Conservation (phyloP, 2,329 filamentous ascomycete species). For the Dissoconium aciculare region DNA sequence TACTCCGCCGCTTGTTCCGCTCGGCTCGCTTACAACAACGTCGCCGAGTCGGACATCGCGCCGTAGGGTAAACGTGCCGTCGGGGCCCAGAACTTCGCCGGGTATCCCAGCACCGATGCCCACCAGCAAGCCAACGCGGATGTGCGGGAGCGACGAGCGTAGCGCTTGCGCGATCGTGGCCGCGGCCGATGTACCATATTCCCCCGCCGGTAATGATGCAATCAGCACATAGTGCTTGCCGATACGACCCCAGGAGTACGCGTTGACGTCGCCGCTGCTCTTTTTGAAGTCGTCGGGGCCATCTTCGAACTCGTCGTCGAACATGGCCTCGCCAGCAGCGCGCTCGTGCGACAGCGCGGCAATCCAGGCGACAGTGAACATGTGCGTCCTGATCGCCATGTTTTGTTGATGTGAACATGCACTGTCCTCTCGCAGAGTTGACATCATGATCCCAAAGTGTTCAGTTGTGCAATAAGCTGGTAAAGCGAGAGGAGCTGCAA, state of each 20-base stretch:
- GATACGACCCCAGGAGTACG: conserved; percentile 10
- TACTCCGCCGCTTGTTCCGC: conserved; percentile 10
- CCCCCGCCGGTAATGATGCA: conserved; percentile 11
- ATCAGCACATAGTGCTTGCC: conserved; percentile 16
- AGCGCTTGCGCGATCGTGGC: conserved; percentile 7
- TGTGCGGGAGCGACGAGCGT: conserved; percentile 6
- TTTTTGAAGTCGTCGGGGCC: conserved; percentile 1
- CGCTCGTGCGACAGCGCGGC: conserved; percentile 6
- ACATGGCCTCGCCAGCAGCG: conserved; percentile 3
- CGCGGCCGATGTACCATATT: conserved; percentile 8
- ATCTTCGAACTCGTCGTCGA: conserved; percentile 8
- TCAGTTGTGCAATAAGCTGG: too few relatives aligned
- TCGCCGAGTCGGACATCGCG: conserved; percentile 19
- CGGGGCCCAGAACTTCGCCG: conserved; percentile 9
- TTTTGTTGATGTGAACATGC: too few relatives aligned
- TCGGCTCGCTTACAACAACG: conserved; percentile 16
- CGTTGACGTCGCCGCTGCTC: conserved; percentile 6
- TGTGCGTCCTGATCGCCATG: too few relatives aligned
- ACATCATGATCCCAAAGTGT: too few relatives aligned
- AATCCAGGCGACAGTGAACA: conserved; percentile 6
- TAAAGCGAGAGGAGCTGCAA: neutral
- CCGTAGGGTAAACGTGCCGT: conserved; percentile 1
- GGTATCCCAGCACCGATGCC: conserved; percentile 5
- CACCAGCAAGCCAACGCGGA: conserved; percentile 5
- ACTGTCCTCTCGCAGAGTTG: too few relatives aligned